These are phyloP conservation scores for Hirschioporus abietinus DNA, from an alignment of 768 basidiomycete species.

Conservation along the genomic window DNA sequence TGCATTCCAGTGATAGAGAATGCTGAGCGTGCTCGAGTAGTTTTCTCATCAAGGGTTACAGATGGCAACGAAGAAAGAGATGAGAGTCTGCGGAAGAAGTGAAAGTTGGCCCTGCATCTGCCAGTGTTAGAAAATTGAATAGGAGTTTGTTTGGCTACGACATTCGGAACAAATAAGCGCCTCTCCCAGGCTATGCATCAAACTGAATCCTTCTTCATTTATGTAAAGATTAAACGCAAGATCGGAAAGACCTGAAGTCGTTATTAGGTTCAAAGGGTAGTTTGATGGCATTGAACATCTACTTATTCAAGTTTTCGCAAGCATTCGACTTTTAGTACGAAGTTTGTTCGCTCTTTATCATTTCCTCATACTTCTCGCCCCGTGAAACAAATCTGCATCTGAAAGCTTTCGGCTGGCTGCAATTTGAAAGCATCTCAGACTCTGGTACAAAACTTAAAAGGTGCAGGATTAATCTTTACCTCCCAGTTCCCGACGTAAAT, in stretches of 20 bases:
- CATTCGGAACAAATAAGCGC: not conserved
- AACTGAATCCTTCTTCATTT: too few species aligned
- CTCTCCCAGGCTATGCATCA: too few species aligned
- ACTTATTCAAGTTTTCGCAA: too few species aligned
- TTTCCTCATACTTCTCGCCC: not conserved
- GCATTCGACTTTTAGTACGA: too few species aligned
- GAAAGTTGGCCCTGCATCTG: not conserved
- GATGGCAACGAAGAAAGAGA: not conserved
- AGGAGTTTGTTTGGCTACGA: not conserved
- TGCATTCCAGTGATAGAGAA: not conserved
- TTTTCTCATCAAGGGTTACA: not conserved
- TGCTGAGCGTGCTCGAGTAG: not conserved
- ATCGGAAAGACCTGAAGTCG: too few species aligned
- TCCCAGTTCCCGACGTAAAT: conserved; percentile 13
- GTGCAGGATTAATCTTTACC: conserved; percentile 3
- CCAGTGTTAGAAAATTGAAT: too few species aligned
- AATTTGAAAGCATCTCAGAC: not conserved
- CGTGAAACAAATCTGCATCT: not conserved
- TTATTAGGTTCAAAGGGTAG: too few species aligned
- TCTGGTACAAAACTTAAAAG: not conserved
- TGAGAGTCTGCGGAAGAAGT: not conserved
- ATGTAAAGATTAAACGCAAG: too few species aligned
- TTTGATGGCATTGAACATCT: too few species aligned
- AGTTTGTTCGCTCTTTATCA: not conserved
- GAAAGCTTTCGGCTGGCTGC: not conserved